Base-by-base conservation (phyloP, 1,284 basidiomycete species). In the Cryptococcus hybrid region DNA sequence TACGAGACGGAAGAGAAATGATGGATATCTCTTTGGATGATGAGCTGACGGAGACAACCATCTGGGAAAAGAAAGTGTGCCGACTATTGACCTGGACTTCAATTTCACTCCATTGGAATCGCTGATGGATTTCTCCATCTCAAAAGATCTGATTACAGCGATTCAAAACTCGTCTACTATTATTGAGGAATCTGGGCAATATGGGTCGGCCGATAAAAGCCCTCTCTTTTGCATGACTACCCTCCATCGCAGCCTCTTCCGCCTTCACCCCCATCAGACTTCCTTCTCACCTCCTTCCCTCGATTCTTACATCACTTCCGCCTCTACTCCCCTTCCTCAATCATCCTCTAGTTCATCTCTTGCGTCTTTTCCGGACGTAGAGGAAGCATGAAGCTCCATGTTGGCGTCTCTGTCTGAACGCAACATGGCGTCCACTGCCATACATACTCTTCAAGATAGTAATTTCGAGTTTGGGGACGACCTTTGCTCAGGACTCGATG, bases 251-350 rank as follows among this genome's bases (percentile, higher is more conserved):
- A 59, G n/a, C 59, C 65, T 34, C 53, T 69, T 13, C 70, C 64
- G 43, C 71, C 64, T 47, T 69, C 65, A 24, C 68, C 63, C 67
- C 37, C 72, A 66, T 63, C 57, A 61, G 45, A 71, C 72, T 34
- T 72, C 68, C 56, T 57, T 64, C 1, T 76, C 74, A 2, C 66
- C 74, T 45, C 73, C 73, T 1, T 75, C 73, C 6, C 63, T 73
- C 11, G 56, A 55, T 7, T 73, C 70, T 1, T 56, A 59, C 8
- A 55, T 53, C 6, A 67, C 69, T 2, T 58, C 71, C 46, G 63
- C 62, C 4, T 68, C 69, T n/a, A 24, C 46, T 9, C 54, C 65
- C 11, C 58, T 70, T 37, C 52, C 47, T 1, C 55, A 57, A 7
- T 66, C 61, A 3, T 54, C 56, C 9, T 64, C 65, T 12, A 53